These are phyloP conservation scores for Arabidopsis arenosa DNA, from an alignment of 345 rosid genomes.

Conservation along the genomic window DNA sequence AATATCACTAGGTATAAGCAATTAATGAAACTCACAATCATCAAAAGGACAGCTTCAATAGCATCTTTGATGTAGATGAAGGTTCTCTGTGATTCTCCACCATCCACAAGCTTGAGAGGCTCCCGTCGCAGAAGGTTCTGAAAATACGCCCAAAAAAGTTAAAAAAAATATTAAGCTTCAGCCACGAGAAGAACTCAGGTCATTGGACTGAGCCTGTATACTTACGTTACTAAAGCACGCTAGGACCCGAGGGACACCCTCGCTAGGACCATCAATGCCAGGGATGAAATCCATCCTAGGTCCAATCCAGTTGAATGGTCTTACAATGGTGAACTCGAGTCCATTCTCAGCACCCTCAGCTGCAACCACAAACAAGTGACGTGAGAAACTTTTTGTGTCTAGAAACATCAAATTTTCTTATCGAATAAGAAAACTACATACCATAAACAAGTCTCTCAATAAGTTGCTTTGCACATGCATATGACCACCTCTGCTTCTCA, in stretches of 20 bases:
- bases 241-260: slow-evolving; percentile 98
- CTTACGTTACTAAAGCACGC: slow-evolving; percentile 99
- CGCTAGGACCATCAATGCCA: slow-evolving; percentile 99
- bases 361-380: slow-evolving; percentile 44
- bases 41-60: slow-evolving; percentile 90
- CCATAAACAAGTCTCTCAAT: slow-evolving; percentile 98
- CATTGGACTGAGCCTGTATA: not conserved
- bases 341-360: slow-evolving; percentile 99
- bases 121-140: slow-evolving; percentile 83
- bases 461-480: slow-evolving; percentile 99
- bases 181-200: not conserved
- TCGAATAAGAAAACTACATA: slow-evolving; percentile 37
- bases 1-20: not conserved
- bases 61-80: slow-evolving; percentile 97
- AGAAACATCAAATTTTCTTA: not conserved
- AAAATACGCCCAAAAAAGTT: not conserved
- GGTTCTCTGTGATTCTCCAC: slow-evolving; percentile 96
- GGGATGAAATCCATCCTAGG: slow-evolving; percentile 99
- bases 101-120: slow-evolving; percentile 97
- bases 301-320: slow-evolving; percentile 99
- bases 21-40: slow-evolving; percentile 67
- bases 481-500: slow-evolving; percentile 99
- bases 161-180: not conserved
- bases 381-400: not conserved
- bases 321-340: slow-evolving; percentile 92